These are phyloP conservation scores for Lepraria neglecta DNA, from an alignment of 495 filamentous ascomycete genomes.

Conservation along the genomic window DNA sequence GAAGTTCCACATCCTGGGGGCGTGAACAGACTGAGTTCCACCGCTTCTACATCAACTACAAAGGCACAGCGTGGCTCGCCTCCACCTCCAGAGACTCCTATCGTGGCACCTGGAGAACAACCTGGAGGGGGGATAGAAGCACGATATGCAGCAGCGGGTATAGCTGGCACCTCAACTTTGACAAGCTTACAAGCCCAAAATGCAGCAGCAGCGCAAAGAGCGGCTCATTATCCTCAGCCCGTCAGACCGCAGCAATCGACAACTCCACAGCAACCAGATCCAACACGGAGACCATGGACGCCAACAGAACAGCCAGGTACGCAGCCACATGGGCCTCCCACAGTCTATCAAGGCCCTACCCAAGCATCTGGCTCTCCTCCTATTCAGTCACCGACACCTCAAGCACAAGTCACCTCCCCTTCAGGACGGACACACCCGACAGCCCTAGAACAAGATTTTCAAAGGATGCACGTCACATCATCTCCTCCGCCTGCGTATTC, in stretches of 20 bases:
- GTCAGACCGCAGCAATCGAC: slow-evolving; percentile 36
- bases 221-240: slow-evolving; percentile 62
- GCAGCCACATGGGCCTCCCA: slow-evolving; percentile 85
- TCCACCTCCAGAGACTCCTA: slow-evolving; percentile 91
- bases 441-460: slow-evolving; percentile 79
- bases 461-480: slow-evolving; percentile 73
- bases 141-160: slow-evolving; percentile 80
- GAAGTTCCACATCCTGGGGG: slow-evolving; percentile 43
- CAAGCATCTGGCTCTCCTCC: slow-evolving; percentile 34
- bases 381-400: slow-evolving; percentile 27
- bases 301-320: slow-evolving; percentile 87
- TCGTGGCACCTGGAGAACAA: slow-evolving; percentile 61
- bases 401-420: slow-evolving; percentile 21
- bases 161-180: slow-evolving; percentile 75
- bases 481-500: slow-evolving; percentile 92
- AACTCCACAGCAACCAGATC: slow-evolving; percentile 38
- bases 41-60: slow-evolving; percentile 88
- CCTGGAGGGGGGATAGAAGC: slow-evolving; percentile 79
- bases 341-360: slow-evolving; percentile 79
- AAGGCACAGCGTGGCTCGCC: slow-evolving; percentile 87
- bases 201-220: slow-evolving; percentile 69
- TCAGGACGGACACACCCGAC: slow-evolving; percentile 39
- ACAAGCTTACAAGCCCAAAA: slow-evolving; percentile 74
- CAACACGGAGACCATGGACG: slow-evolving; percentile 77
- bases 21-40: slow-evolving; percentile 77